Evolutionary conservation across 495 filamentous ascomycete species (phyloP).

Genomic region (Penicillium parvum): DNA sequence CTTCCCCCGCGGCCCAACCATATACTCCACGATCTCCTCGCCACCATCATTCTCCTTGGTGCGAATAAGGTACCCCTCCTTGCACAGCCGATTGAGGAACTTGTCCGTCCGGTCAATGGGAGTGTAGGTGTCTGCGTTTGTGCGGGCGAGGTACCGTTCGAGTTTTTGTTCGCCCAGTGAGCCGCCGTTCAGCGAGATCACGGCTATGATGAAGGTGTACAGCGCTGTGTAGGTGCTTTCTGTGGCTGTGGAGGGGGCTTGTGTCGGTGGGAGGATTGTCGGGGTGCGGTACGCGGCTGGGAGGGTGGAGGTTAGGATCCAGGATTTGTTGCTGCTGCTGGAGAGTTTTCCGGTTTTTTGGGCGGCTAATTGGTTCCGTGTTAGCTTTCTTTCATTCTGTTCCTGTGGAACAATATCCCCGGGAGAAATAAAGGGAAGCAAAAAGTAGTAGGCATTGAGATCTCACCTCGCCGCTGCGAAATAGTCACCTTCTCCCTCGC

Average conservation of each 20-base stretch:
- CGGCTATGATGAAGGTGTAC: constrained; percentile 70
- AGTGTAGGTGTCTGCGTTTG: constrained; percentile 72
- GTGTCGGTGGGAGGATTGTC: constrained; percentile 63
- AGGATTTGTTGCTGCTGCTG: constrained; percentile 58
- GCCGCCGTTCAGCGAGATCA: constrained; percentile 71
- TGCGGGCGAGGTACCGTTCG: constrained; percentile 64
- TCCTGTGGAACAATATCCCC: neutral
- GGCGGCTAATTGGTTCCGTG: constrained; percentile 44
- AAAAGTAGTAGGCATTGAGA: neutral
- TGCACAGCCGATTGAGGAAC: constrained; percentile 67
- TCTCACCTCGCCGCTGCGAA: constrained; percentile 67
- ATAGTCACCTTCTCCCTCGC: constrained; percentile 72
- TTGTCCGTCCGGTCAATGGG: constrained; percentile 73
- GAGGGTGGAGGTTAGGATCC: constrained; percentile 68
- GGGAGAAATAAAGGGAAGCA: neutral
- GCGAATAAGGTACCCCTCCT: constrained; percentile 77
- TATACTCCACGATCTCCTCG: constrained; percentile 73
- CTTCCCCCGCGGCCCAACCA: constrained; percentile 79
- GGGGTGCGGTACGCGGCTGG: constrained; percentile 60
- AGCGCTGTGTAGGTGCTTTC: constrained; percentile 78
- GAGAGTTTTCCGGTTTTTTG: constrained; percentile 48
- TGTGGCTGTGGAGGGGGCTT: constrained; percentile 53
- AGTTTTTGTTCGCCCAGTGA: constrained; percentile 68
- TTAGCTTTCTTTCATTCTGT: neutral
- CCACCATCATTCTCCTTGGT: constrained; percentile 61